These are phyloP conservation scores for Endocladia muricata DNA, from an alignment of 31 red algal genomes.

Conservation along the genomic window DNA sequence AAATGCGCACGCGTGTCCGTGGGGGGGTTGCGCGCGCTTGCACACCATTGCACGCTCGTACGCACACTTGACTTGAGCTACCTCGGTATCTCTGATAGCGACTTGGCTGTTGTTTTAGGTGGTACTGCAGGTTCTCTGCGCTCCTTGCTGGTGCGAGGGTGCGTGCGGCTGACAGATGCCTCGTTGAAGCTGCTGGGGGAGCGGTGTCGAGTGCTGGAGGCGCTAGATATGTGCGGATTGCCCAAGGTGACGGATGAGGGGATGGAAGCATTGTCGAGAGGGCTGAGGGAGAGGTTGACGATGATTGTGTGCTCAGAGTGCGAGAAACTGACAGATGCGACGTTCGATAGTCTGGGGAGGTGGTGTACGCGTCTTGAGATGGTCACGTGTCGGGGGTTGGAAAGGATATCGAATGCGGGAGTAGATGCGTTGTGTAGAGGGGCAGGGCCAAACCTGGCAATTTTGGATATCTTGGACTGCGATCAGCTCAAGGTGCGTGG, in stretches of 20 bases:
- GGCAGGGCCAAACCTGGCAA: constrained; percentile 11
- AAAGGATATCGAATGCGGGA: constrained; percentile 20
- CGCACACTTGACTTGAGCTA: constrained; percentile 29
- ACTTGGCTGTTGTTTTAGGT: constrained; percentile 4
- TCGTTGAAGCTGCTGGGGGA: constrained; percentile 8
- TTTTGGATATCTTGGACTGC: constrained; percentile 42
- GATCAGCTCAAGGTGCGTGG: constrained; percentile 32
- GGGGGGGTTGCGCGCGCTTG: constrained; percentile 6
- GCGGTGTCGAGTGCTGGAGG: constrained; percentile 10
- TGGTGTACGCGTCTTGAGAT: constrained; percentile 29
- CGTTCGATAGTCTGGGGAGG: constrained; percentile 2
- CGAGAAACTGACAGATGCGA: constrained; percentile 8
- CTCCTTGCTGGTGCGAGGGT: constrained; percentile 16
- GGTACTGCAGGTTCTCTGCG: constrained; percentile 10
- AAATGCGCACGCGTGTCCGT: constrained; percentile 7
- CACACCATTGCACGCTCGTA: not conserved
- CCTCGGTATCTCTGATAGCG: not conserved
- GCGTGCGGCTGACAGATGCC: constrained; percentile 29
- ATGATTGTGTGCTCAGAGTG: constrained; percentile 23
- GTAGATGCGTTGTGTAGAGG: constrained; percentile 46
- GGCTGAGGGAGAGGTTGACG: not conserved
- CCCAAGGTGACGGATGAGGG: constrained; percentile 12
- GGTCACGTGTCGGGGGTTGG: constrained; percentile 30
- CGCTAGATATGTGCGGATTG: constrained; percentile 14
- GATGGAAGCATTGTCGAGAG: not conserved